A percentile compares a stretch with the other conserved stretches of the same genome.
Evolutionary conservation across 441 rosid genomes (phyloP).

Genomic region (Hura crepitans): DNA sequence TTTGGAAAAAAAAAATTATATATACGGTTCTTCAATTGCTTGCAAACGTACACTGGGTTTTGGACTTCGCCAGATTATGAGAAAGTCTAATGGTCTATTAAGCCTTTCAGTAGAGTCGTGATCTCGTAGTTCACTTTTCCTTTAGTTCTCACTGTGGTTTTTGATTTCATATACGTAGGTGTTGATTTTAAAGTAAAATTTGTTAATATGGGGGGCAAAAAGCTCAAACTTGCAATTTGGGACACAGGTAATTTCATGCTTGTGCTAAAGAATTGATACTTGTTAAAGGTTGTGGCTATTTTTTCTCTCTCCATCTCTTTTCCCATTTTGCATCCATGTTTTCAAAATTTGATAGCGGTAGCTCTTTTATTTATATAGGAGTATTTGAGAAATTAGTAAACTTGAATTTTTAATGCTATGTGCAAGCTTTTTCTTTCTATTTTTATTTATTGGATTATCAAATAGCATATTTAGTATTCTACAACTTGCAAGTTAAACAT

Average conservation of each 20-base stretch:
- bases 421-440: no score
- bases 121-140: neutral
- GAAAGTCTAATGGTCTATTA: neutral
- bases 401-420: no score
- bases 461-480: neutral
- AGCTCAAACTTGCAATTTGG: constrained; percentile 70
- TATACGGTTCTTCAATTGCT: neutral
- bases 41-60: neutral
- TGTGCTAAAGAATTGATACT: neutral
- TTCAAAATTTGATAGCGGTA: neutral
- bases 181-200: constrained; percentile 35
- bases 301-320: neutral
- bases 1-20: neutral
- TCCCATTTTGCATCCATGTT: neutral
- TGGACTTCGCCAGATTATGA: neutral
- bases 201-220: constrained; percentile 48
- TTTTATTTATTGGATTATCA: neutral
- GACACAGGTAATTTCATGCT: constrained; percentile 49
- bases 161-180: neutral
- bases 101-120: neutral
- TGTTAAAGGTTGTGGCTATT: neutral
- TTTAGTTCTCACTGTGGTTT: neutral
- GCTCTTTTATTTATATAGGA: neutral
- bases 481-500: no score
- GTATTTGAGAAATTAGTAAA: neutral